Evolutionary conservation across 2,329 filamentous ascomycete species (phyloP), one percentile per base, ranked within the genome.

Genomic region (Stylonectria norvegica): DNA sequence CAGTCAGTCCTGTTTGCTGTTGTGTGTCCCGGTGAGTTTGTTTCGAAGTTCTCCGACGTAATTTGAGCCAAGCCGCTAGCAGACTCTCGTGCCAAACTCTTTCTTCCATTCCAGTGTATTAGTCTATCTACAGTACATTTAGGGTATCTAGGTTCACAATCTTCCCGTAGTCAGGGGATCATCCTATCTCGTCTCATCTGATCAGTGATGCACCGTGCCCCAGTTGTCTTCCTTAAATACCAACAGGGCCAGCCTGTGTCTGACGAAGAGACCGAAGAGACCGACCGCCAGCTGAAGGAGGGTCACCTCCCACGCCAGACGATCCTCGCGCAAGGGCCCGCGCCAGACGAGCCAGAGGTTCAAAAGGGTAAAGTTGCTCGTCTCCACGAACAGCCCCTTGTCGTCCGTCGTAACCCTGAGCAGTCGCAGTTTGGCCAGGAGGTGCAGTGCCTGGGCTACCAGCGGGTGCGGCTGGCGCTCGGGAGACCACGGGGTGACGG

Each of bases 281-380:
- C 93, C 93, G 47, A 86, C 78, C 4, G 75, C 64, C 12, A 79
- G 70, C 71, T 98, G 93, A 65, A 96, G 76, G n/a, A 69, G 68
- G 32, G 93, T 77, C 45, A 98, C 75, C 62, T 93, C 88, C 59
- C 81, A 71, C 18, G 89, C 87, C 38, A 98, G 73, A 32, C 79
- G 76, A 66, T 95, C 86, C 64, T 98, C 93, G 47, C 86, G 79
- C 73, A 95, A 78, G 3, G 93, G 90, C 0, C 93, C 93, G 62
- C 90, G 84, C 87, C 89, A 95, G 36, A 97, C 87, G 47, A 98
- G 72, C 91, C 91, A 98, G 40, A 98, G 75, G 62, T 98, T 98
- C 52, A 98, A 73, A 34, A 98, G 78, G 7, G 93, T 98, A 48
- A 98, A 76, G 65, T 98, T 98, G 50, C 81, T 89, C 15, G 83